Evolutionary conservation across 2,329 filamentous ascomycete species (phyloP).

Genomic region (Xylariaceae sp.): DNA sequence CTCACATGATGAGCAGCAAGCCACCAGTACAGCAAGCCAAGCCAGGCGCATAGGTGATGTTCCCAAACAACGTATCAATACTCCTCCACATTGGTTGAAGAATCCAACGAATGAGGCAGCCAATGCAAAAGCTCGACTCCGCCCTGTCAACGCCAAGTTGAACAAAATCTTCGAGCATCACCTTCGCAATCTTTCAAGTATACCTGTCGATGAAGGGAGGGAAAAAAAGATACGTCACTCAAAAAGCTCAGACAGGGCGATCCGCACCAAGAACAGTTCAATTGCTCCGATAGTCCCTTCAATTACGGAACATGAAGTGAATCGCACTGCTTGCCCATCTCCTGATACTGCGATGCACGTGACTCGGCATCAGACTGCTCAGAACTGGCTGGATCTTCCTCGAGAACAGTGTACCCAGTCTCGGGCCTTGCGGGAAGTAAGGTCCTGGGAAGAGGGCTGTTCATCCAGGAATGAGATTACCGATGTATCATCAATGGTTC

Average conservation of each 20-base stretch:
- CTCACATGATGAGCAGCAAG: neutral
- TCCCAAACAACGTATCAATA: slow-evolving; percentile 21
- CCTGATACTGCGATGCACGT: neutral
- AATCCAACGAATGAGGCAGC: slow-evolving; percentile 24
- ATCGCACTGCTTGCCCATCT: neutral
- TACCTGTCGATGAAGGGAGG: slow-evolving; percentile 1
- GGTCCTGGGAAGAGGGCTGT: too few species aligned
- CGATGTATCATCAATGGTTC: neutral
- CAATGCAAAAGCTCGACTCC: slow-evolving; percentile 21
- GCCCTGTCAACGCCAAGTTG: slow-evolving; percentile 19
- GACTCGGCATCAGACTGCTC: slow-evolving; percentile 1
- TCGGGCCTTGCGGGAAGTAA: neutral
- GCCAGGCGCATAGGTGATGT: slow-evolving; percentile 1
- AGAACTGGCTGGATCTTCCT: neutral
- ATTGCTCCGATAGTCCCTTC: neutral
- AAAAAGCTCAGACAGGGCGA: neutral
- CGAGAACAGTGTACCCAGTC: neutral
- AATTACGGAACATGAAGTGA: neutral
- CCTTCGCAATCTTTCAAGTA: slow-evolving; percentile 8
- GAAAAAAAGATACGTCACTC: slow-evolving; percentile 2
- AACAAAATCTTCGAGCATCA: slow-evolving; percentile 10
- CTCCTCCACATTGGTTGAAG: slow-evolving; percentile 29
- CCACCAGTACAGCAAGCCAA: neutral
- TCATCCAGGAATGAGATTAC: neutral
- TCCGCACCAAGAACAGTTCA: neutral